Percentiles rank a stretch among this genome's conserved stretches.
Evolutionary conservation across 78 protist species (phyloP).

Genomic region (Planoprotostelium fungivorum): DNA sequence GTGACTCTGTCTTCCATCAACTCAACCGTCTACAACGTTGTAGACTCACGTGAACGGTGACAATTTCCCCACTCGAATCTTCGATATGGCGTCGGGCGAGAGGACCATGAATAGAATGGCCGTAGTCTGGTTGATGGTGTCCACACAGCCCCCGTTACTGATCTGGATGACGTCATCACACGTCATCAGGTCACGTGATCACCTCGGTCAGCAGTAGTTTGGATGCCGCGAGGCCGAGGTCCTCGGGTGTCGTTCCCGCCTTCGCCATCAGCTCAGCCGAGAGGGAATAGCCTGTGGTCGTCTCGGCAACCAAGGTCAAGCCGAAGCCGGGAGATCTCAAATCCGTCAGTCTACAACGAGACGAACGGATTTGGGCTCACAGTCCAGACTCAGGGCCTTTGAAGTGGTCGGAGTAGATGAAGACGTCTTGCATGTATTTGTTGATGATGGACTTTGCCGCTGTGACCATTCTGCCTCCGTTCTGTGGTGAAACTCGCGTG

Average conservation of each 20-base stretch:
- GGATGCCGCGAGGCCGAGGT: constrained; percentile 67
- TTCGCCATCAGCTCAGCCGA: constrained; percentile 67
- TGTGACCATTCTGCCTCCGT: constrained; percentile 73
- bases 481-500: constrained; percentile 78
- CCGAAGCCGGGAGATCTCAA: constrained; percentile 82
- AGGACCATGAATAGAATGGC: constrained; percentile 83
- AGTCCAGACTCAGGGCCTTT: constrained; percentile 77
- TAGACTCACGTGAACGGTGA: constrained; percentile 39
- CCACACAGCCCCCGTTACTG: constrained; percentile 82
- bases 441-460: constrained; percentile 66
- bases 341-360: neutral
- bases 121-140: constrained; percentile 71
- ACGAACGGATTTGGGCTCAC: constrained; percentile 20
- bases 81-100: constrained; percentile 89
- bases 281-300: constrained; percentile 70
- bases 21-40: too few species aligned
- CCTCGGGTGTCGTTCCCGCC: constrained; percentile 73
- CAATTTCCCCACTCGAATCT: constrained; percentile 76
- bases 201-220: constrained; percentile 63
- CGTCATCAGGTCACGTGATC: neutral
- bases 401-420: constrained; percentile 87
- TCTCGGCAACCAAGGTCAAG: constrained; percentile 85
- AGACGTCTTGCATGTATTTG: constrained; percentile 86
- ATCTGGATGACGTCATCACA: constrained; percentile 1
- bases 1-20: constrained; percentile 9